Evolutionary conservation across 305 asterid species (phyloP).

Genomic region (Fraxinus velutina): DNA sequence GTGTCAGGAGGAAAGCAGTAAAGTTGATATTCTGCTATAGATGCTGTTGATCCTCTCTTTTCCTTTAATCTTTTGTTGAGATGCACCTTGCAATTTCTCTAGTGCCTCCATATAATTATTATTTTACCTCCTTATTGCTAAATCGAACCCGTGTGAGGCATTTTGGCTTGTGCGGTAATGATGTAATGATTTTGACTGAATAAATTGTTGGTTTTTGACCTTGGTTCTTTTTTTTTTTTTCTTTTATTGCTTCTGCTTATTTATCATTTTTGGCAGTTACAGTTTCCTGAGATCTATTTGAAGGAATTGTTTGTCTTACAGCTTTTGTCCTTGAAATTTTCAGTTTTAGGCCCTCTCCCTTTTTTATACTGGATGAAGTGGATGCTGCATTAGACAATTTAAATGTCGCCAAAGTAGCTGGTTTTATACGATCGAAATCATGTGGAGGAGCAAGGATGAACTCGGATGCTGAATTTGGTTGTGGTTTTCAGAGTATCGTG

Average conservation of each 20-base stretch:
- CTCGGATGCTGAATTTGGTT: slow-evolving; percentile 52
- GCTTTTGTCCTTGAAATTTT: slow-evolving; percentile 20
- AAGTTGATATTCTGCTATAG: slow-evolving; percentile 3
- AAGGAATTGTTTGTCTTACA: slow-evolving; percentile 5
- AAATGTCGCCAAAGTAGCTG: slow-evolving; percentile 96
- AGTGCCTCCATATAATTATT: neutral
- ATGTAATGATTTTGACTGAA: neutral
- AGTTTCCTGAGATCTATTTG: neutral
- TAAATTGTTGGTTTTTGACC: neutral
- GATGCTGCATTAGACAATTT: slow-evolving; percentile 96
- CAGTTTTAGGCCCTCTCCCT: slow-evolving; percentile 98
- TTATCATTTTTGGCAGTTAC: neutral
- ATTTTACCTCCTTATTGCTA: slow-evolving; percentile 6
- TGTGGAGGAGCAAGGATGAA: slow-evolving; percentile 67
- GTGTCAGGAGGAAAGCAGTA: neutral
- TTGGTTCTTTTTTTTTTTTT: neutral
- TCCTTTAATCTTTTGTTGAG: neutral
- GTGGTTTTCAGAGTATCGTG: slow-evolving; percentile 96
- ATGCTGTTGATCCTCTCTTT: neutral
- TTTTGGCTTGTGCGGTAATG: neutral
- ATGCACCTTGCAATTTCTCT: slow-evolving; percentile 5
- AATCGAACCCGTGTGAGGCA: neutral
- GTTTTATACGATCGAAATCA: slow-evolving; percentile 88
- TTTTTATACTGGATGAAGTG: slow-evolving; percentile 96
- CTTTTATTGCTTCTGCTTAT: neutral